A percentile compares a stretch with the other conserved stretches of the same genome.
Evolutionary conservation across 78 protist species (phyloP).

Genomic region (Dictyostelium intermedium): DNA sequence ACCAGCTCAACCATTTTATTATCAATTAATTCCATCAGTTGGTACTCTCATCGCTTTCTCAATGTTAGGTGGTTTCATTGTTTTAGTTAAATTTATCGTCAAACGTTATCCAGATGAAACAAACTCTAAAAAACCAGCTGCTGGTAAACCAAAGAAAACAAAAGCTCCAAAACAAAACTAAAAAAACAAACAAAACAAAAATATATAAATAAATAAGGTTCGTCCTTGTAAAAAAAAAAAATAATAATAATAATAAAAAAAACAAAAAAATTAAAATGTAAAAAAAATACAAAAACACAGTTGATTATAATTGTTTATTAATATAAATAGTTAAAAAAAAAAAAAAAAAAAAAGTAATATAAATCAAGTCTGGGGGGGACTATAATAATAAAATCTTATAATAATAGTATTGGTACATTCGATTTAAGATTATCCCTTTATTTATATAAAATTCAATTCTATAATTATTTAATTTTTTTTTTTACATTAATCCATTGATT

Average conservation of each 20-base stretch:
- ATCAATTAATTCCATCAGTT: conserved; percentile 26
- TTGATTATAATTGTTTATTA: background rate
- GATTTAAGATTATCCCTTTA: too few species aligned
- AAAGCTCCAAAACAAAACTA: background rate
- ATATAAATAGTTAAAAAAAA: too few species aligned
- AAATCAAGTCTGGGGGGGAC: too few species aligned
- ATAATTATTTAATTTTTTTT: background rate
- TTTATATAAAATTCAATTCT: too few species aligned
- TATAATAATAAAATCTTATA: too few species aligned
- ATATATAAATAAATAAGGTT: background rate
- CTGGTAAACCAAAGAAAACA: background rate
- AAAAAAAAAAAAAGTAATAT: too few species aligned
- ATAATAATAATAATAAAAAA: too few species aligned
- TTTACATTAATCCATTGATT: background rate
- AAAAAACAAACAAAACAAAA: background rate
- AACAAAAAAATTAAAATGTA: too few species aligned
- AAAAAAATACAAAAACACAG: too few species aligned
- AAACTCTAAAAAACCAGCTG: background rate
- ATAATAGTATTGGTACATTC: too few species aligned
- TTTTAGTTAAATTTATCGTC: background rate
- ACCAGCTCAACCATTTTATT: conserved; percentile 29
- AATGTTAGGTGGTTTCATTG: conserved; percentile 23
- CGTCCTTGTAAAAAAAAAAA: background rate
- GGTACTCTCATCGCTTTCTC: conserved; percentile 26
- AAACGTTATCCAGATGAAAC: background rate